Base-by-base conservation (phyloP, 1,284 basidiomycete species). In the Marasmius tenuissimus region DNA sequence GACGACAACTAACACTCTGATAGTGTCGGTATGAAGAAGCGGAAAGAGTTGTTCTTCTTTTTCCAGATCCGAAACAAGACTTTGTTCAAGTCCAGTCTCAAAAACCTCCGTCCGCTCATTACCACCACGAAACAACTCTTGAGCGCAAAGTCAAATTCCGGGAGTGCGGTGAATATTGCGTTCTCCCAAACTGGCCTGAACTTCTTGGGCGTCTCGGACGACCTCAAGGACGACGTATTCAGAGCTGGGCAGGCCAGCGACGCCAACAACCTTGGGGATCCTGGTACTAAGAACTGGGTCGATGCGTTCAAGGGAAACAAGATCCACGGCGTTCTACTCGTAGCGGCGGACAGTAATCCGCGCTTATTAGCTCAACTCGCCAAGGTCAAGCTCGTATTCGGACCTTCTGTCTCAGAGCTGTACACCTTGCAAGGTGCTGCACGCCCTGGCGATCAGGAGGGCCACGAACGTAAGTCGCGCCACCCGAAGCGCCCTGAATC, bases 261-360 rank as follows among this genome's bases (percentile, higher is more conserved):
- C 60, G 69, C 72, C 0, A 11, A 53, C 2, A 60, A 51, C 40
- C 70, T 78, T 20, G 69, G 68, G 20, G 73, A 74, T 50, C 69
- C 71, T 63, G 64, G 65, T 14, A 64, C 63, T 0, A 65, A 66
- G 2, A 66, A 72, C 55, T 77, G 78, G 78, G 68, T 74, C 12
- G 60, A 68, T 10, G 70, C 66, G 3, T 78, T 78, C 65, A 70
- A 69, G 61, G 68, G 65, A 14, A 68, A 61, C 14, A 61, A 45
- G 8, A 70, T 78, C 38, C 71, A 80, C 61, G 76, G 76, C 22
- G 68, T 78, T 2, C 62, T 77, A 37, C 65, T 78, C 34, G 65
- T 78, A 39, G 72, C 74, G 0, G 72, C 70, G 2, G 72, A 76
- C 57, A 69, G 65, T 3, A 63, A 57, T 37, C 60, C 22, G 22